Conservation (phyloP, 192 early-diverging fungal genomes). For the Mortierella antarctica region DNA sequence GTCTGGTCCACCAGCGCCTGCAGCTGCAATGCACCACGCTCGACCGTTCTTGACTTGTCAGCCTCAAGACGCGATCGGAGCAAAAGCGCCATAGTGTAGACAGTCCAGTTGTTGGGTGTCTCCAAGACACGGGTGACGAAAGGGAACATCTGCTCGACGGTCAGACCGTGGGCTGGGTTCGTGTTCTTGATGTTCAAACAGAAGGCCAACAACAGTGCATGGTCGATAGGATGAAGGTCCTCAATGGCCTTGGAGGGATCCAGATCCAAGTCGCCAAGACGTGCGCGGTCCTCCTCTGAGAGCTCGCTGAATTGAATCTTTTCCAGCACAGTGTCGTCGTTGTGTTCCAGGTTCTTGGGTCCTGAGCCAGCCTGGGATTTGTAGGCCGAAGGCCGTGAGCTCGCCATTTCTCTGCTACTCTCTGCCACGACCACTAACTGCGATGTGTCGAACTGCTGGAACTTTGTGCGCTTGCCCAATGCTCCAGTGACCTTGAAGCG, state of each 20-base stretch:
- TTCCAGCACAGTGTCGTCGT: constrained; percentile 95
- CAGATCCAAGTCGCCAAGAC: constrained; percentile 43
- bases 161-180: constrained; percentile 93
- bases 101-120: constrained; percentile 97
- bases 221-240: constrained; percentile 82
- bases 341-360: constrained; percentile 85
- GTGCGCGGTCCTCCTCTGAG: constrained; percentile 56
- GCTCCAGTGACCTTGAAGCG: constrained; percentile 91
- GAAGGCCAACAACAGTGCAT: constrained; percentile 88
- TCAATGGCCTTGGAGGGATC: constrained; percentile 66
- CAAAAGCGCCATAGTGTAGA: constrained; percentile 95
- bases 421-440: constrained; percentile 94
- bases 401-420: constrained; percentile 64
- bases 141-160: constrained; percentile 95
- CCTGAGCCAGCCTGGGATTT: constrained; percentile 26
- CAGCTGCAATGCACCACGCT: constrained; percentile 90
- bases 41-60: constrained; percentile 85
- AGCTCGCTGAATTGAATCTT: constrained; percentile 71
- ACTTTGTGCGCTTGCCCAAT: constrained; percentile 91
- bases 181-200: constrained; percentile 96
- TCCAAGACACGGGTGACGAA: constrained; percentile 91
- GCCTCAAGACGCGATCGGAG: constrained; percentile 92
- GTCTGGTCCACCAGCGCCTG: constrained; percentile 98
- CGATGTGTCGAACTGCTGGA: constrained; percentile 88
- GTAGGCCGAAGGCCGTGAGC: constrained; percentile 32